These are phyloP conservation scores for Candida easanensis DNA, from an alignment of 805 yeast species.

Conservation along the genomic window DNA sequence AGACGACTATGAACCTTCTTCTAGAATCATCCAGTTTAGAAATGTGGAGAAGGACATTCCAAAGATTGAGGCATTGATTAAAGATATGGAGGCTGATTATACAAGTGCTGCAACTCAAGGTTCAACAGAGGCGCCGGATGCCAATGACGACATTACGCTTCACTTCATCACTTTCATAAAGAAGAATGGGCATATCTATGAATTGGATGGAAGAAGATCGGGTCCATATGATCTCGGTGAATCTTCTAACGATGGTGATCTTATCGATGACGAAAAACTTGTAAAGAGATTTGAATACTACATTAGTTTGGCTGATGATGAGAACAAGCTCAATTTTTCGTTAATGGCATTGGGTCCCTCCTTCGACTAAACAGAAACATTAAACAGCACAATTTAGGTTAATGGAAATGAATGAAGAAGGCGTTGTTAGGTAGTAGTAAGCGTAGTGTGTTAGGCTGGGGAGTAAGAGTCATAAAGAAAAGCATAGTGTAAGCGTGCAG, in stretches of 20 bases:
- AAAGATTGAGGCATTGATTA: slow-evolving; percentile 39
- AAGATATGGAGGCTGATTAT: slow-evolving; percentile 43
- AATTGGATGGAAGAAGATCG: slow-evolving; percentile 82
- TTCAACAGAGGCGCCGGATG: slow-evolving; percentile 60
- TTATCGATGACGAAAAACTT: slow-evolving; percentile 52
- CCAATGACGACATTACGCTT: slow-evolving; percentile 50
- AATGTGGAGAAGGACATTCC: slow-evolving; percentile 15
- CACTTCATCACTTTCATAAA: slow-evolving; percentile 79
- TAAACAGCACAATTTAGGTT: neutral
- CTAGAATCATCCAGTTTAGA: slow-evolving; percentile 19
- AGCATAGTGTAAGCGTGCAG: no score
- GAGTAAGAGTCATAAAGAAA: no score
- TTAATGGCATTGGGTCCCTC: slow-evolving; percentile 72
- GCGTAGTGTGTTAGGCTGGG: no score
- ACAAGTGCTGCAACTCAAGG: slow-evolving; percentile 38
- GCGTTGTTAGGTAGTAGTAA: no score
- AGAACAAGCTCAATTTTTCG: slow-evolving; percentile 63
- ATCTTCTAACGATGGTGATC: slow-evolving; percentile 35
- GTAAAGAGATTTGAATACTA: slow-evolving; percentile 60
- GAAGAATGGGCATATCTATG: slow-evolving; percentile 60
- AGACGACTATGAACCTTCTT: slow-evolving; percentile 19
- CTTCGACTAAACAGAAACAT: slow-evolving; percentile 28
- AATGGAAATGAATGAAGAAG: neutral
- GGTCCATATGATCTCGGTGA: slow-evolving; percentile 69
- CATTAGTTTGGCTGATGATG: slow-evolving; percentile 59